Conservation (phyloP, 805 yeast genomes). For the Wickerhamomyces ciferrii region DNA sequence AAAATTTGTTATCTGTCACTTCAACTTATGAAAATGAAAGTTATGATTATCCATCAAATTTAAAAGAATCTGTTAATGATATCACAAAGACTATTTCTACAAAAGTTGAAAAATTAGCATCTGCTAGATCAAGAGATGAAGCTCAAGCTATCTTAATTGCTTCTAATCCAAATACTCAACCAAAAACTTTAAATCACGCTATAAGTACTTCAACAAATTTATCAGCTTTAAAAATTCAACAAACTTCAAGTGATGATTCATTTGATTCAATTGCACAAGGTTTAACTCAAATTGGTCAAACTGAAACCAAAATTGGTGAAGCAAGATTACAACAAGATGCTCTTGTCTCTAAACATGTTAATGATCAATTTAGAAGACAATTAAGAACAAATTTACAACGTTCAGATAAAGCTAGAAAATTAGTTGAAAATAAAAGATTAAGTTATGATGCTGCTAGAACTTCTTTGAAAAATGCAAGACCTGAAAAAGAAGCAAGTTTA, state of each 20-base stretch:
- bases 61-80: constrained; percentile 68
- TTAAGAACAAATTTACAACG: constrained; percentile 55
- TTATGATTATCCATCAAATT: constrained; percentile 78
- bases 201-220: constrained; percentile 68
- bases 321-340: constrained; percentile 81
- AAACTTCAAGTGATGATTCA: constrained; percentile 29
- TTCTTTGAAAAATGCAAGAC: constrained; percentile 40
- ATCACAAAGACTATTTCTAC: constrained; percentile 60
- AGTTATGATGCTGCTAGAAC: constrained; percentile 77
- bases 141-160: constrained; percentile 68
- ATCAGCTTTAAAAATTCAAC: constrained; percentile 25
- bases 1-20: constrained; percentile 47
- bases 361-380: constrained; percentile 57
- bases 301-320: constrained; percentile 72
- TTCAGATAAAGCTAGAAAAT: constrained; percentile 63
- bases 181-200: constrained; percentile 82
- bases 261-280: constrained; percentile 54
- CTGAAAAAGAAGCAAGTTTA: constrained; percentile 67
- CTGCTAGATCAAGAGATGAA: constrained; percentile 74
- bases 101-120: constrained; percentile 61
- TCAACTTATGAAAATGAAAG: constrained; percentile 63
- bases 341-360: constrained; percentile 63
- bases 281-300: constrained; percentile 60
- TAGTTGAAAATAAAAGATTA: constrained; percentile 73
- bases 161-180: constrained; percentile 46